These are phyloP conservation scores for Fusarium sulawesiense DNA, from an alignment of 2,329 filamentous ascomycete genomes.

Conservation along the genomic window DNA sequence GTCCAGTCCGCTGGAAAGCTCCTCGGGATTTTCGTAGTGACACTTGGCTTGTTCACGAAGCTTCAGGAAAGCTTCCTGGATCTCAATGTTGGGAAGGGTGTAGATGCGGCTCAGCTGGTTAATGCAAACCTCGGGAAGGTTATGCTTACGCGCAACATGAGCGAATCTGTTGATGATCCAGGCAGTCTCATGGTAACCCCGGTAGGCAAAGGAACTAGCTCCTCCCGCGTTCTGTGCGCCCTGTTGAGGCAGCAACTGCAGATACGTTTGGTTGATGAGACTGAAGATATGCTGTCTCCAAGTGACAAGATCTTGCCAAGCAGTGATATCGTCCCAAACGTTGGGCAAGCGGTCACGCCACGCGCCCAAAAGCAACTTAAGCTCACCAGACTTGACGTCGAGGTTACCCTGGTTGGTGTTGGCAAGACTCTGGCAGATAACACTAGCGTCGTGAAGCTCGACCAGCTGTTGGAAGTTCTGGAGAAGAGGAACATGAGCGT, in stretches of 20 bases:
- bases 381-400: conserved; percentile 93
- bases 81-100: conserved; percentile 98
- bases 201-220: conserved; percentile 89
- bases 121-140: conserved; percentile 96
- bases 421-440: conserved; percentile 92
- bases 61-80: conserved; percentile 98
- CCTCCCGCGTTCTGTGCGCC: conserved; percentile 81
- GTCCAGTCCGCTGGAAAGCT: conserved; percentile 91
- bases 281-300: conserved; percentile 99
- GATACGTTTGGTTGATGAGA: conserved; percentile 93
- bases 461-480: conserved; percentile 99
- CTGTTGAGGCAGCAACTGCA: conserved; percentile 83
- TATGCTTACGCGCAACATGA: conserved; percentile 96
- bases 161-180: conserved; percentile 99
- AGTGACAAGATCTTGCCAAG: conserved; percentile 99
- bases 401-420: conserved; percentile 86
- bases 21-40: conserved; percentile 94
- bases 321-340: conserved; percentile 99
- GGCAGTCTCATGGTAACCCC: conserved; percentile 97
- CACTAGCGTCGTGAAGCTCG: conserved; percentile 95
- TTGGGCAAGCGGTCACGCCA: conserved; percentile 97
- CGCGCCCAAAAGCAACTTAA: conserved; percentile 91
- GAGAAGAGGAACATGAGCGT: conserved; percentile 92
- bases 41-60: conserved; percentile 98
- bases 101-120: conserved; percentile 97